Evolutionary conservation across 257 asterid genomes (phyloP), one percentile per base, ranked within the genome.

Genomic region (Knoxia roxburghii): DNA sequence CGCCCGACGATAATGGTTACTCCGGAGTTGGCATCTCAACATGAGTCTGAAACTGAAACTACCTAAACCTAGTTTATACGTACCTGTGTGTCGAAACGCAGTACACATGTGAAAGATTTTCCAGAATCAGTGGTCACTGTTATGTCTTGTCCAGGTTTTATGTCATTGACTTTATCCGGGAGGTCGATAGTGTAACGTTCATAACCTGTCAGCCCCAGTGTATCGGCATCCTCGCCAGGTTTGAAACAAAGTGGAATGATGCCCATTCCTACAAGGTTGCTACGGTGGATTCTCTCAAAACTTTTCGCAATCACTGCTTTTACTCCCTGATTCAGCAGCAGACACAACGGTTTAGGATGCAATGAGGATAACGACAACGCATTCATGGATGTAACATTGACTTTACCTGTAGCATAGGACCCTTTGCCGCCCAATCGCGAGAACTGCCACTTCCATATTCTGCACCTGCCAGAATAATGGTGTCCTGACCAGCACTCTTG

Each of bases 401-500:
- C n/a, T 83, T 75, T 61, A 85, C 98, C 90, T 76, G 97, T 54
- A 92, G 84, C 96, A 86, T 92, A 32, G 97, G 97, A 12, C 98
- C 97, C 82, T 92, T 92, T 68, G 98, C 98, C 65, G 97, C 98
- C 98, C 98, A 92, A 68, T 92, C 98, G 35, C 98, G 88, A 66
- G 98, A 92, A 77, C 98, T 92, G 48, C 98, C 98, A 77, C 97
- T 92, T 73, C 98, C 98, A 57, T 92, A 92, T 69, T 92, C 98
- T 76, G 97, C 93, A 69, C 98, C 98, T 65, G 98, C 98, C 26
- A 89, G 59, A 69, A 92, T 79, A 72, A 92, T 82, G 46, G 98
- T 89, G 70, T 86, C 94, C 61, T 84, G 88, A 60, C 95, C 95
- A 0, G 84, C 91, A 40, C 86, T 72, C 76, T 83, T 85, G 85